phyloP scores from a whole-genome alignment of 257 asterid genomes.

The Gentiana macrophylla region DNA sequence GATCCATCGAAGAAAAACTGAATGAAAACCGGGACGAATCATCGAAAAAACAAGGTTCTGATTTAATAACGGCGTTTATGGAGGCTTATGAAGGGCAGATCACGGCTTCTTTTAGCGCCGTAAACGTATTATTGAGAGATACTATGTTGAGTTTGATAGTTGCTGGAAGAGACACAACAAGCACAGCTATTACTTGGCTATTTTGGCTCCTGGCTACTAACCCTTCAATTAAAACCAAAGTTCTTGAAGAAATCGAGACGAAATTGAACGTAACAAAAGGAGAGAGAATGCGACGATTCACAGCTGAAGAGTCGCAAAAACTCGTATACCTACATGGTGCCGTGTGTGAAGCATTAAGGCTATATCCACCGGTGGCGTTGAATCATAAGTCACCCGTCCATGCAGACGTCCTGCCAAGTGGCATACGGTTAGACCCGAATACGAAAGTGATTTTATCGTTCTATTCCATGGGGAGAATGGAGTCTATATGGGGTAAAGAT shows the following conservation, averaged over 20 bases:
- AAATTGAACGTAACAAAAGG: not conserved
- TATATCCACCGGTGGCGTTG: constrained; percentile 34
- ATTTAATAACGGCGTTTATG: constrained; percentile 7
- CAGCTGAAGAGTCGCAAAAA: not conserved
- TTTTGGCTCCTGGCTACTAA: constrained; percentile 26
- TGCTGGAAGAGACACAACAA: constrained; percentile 34
- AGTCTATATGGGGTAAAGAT: constrained; percentile 31
- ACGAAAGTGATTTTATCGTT: constrained; percentile 35
- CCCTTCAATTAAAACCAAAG: constrained; percentile 17
- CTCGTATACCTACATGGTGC: constrained; percentile 29
- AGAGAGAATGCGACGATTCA: not conserved
- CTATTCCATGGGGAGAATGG: constrained; percentile 43
- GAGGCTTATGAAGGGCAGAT: not conserved
- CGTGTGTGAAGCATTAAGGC: constrained; percentile 27
- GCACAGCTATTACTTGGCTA: constrained; percentile 29
- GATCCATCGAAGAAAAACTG: constrained; percentile 15
- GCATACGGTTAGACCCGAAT: constrained; percentile 22
- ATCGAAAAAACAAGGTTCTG: constrained; percentile 23
- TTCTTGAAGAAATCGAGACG: constrained; percentile 19
- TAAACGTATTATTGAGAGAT: constrained; percentile 27
- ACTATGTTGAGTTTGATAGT: constrained; percentile 31
- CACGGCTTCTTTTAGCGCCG: constrained; percentile 31
- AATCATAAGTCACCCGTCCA: constrained; percentile 27
- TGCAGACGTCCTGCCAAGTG: constrained; percentile 26
- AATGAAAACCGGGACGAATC: constrained; percentile 20